Percentiles rank a stretch among this genome's conserved stretches.
phyloP scores from a whole-genome alignment of 192 early-diverging fungal genomes.

The Mortierella alpina region DNA sequence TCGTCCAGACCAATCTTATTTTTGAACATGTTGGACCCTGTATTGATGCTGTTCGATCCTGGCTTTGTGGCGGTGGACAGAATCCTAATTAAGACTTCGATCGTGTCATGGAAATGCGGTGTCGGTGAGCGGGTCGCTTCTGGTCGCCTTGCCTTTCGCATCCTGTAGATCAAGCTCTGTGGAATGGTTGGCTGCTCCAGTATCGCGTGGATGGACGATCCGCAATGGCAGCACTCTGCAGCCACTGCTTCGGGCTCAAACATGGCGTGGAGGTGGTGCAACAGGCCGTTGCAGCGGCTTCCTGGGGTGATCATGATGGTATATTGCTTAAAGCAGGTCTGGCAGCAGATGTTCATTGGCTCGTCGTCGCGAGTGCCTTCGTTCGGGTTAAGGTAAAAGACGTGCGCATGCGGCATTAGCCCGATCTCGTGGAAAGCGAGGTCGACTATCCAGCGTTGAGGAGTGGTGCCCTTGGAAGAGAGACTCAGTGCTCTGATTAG shows the following conservation, averaged over 20 bases:
- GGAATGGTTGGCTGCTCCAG: constrained; percentile 15
- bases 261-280: constrained; percentile 33
- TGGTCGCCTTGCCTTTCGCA: constrained; percentile 9
- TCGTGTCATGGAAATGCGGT: constrained; percentile 24
- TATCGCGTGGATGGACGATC: neutral
- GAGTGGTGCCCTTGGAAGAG: constrained; percentile 10
- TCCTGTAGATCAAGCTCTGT: constrained; percentile 18
- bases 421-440: constrained; percentile 30
- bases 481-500: constrained; percentile 15
- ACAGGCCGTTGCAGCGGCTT: constrained; percentile 3
- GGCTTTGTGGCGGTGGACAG: constrained; percentile 7
- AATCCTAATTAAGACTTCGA: constrained; percentile 22
- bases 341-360: constrained; percentile 10
- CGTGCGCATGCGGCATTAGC: constrained; percentile 24
- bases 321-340: constrained; percentile 42
- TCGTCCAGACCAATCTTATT: constrained; percentile 44
- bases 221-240: constrained; percentile 40
- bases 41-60: constrained; percentile 26
- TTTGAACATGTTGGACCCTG: constrained; percentile 37
- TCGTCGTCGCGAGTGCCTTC: neutral
- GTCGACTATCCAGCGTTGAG: constrained; percentile 33
- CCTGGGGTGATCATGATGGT: constrained; percentile 1
- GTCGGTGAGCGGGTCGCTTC: neutral
- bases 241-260: neutral
- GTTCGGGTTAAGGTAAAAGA: constrained; percentile 27